phyloP scores from a whole-genome alignment of 768 basidiomycete genomes.

The Rhizopogon rudus region DNA sequence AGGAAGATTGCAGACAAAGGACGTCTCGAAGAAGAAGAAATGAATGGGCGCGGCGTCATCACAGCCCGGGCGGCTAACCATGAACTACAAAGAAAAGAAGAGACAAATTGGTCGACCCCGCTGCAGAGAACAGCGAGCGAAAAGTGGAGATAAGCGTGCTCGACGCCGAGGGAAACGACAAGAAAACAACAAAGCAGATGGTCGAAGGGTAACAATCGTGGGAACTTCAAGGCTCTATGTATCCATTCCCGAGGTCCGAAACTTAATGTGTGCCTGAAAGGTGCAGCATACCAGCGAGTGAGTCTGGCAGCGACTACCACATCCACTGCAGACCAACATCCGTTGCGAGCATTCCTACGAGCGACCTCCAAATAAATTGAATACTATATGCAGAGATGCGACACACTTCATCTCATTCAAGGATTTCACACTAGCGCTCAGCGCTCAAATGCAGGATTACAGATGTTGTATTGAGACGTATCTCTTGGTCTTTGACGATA shows the following conservation, averaged over 20 bases:
- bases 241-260: conserved; percentile 15
- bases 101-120: conserved; percentile 6
- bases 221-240: conserved; percentile 19
- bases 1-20: conserved; percentile 62
- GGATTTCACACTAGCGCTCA: too few species aligned
- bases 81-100: conserved; percentile 17
- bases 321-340: too few species aligned
- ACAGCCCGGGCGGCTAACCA: conserved; percentile 21
- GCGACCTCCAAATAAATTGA: too few species aligned
- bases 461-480: too few species aligned
- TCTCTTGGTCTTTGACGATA: too few species aligned
- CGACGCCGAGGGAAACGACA: conserved; percentile 7
- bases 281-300: too few species aligned
- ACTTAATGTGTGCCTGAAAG: too few species aligned
- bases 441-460: too few species aligned
- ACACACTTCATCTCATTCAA: background rate
- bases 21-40: conserved; percentile 39
- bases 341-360: too few species aligned
- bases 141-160: conserved; percentile 15
- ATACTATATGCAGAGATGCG: too few species aligned
- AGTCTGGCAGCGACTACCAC: too few species aligned
- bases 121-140: conserved; percentile 23
- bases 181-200: conserved; percentile 4
- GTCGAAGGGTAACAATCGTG: conserved; percentile 20
- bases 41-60: conserved; percentile 49